phyloP scores from a whole-genome alignment of 495 filamentous ascomycete genomes.

The Cercophora scortea region DNA sequence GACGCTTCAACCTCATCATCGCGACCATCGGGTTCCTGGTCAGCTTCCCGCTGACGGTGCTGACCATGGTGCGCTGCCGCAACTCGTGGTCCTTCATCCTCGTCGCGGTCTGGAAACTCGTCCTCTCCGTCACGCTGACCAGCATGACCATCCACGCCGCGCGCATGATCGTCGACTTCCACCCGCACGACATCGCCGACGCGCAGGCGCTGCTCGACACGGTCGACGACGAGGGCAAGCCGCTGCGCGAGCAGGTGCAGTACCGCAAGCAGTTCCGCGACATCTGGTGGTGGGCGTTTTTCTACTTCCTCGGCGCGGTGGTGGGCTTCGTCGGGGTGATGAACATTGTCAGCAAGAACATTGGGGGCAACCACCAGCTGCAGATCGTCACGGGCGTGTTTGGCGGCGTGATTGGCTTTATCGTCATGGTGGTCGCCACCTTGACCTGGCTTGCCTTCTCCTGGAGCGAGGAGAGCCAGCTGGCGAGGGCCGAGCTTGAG shows the following conservation, averaged over 20 bases:
- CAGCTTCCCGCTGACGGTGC: conserved; percentile 9
- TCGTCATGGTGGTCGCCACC: background rate
- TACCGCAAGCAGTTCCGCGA: background rate
- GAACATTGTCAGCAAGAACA: conserved; percentile 9
- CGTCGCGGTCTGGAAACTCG: conserved; percentile 24
- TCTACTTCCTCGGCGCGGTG: conserved; percentile 10
- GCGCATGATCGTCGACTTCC: background rate
- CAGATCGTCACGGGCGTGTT: conserved; percentile 14
- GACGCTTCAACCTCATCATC: conserved; percentile 11
- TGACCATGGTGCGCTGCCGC: conserved; percentile 22
- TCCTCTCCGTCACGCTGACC: conserved; percentile 14
- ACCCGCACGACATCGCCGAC: background rate
- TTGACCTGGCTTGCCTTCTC: background rate
- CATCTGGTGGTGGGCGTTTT: conserved; percentile 5
- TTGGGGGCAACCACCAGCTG: conserved; percentile 7
- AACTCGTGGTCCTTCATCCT: conserved; percentile 25
- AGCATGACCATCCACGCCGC: conserved; percentile 13
- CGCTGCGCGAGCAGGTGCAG: background rate
- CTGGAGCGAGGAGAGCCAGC: background rate
- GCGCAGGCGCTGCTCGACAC: background rate
- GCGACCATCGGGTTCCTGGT: conserved; percentile 10
- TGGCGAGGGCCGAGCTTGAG: no score
- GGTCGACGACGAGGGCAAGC: background rate
- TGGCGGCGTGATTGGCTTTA: conserved; percentile 6
- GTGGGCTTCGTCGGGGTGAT: conserved; percentile 14